Evolutionary conservation across 495 filamentous ascomycete genomes (phyloP), one percentile per base, ranked within the genome.

Genomic region (Evernia prunastri): DNA sequence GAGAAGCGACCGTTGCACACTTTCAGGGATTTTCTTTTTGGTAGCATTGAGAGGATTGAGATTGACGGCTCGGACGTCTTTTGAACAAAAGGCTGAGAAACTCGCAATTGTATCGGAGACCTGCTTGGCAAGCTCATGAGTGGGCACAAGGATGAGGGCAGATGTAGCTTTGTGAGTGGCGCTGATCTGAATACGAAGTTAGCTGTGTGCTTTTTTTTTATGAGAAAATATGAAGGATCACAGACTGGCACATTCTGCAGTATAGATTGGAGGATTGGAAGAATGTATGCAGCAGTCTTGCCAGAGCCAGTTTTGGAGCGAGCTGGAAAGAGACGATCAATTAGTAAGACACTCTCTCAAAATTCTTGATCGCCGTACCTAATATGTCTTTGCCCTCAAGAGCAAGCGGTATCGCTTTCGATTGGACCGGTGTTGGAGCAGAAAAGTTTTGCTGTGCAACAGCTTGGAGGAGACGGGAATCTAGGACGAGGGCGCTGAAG

Each of bases 211-310:
- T 9, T 0, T 0, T 56, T 20, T 36, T n/a, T n/a, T n/a, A n/a
- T n/a, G n/a, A n/a, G 13, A n/a, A 40, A 1, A 1, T 13, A 37
- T 15, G 40, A 36, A 27, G 18, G 54, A 40, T 15, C 71, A 72
- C 82, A 60, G 72, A 89, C 88, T 68, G 79, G 71, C 78, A 96
- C 96, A 59, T 82, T 82, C 69, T 85, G 86, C 15, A 98, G 80
- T 59, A 96, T 89, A 29, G 81, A 79, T 67, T 96, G 87, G 45
- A 97, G 75, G 45, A 96, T 82, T 2, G 94, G 94, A 33, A 97
- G 81, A n/a, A 96, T 79, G 75, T 98, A 98, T 59, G 94, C 94
- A n/a, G 90, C 89, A 8, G 94, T 98, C 77, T 98, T 98, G 56
- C 94, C 93, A 25, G 91, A 94, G 35, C 92, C 92, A 25, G 92